Evolutionary conservation across 495 filamentous ascomycete species (phyloP).

Genomic region (Thermochaetoides thermophila): DNA sequence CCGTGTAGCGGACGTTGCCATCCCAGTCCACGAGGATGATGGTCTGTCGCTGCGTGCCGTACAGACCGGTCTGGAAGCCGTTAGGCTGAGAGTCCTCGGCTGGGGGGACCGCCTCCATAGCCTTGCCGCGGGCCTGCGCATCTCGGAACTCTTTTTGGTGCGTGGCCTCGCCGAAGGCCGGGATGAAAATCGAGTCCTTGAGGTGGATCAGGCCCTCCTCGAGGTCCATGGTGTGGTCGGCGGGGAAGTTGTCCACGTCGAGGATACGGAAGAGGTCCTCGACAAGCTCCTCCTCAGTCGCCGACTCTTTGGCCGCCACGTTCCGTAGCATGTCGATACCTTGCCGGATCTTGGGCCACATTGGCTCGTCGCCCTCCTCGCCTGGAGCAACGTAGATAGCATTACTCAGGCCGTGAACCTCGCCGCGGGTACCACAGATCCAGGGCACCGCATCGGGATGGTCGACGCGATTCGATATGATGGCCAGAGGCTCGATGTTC

Average conservation of each 20-base stretch:
- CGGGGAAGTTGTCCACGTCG: conserved; percentile 56
- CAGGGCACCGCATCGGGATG: conserved; percentile 47
- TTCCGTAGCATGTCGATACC: conserved; percentile 34
- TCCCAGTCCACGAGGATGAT: conserved; percentile 62
- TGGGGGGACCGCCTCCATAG: conserved; percentile 11
- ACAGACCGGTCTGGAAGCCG: conserved; percentile 43
- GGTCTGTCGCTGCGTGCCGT: conserved; percentile 92
- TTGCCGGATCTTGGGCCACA: conserved; percentile 69
- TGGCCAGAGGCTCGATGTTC: conserved; percentile 53
- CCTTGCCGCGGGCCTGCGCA: conserved; percentile 25
- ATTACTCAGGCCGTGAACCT: conserved; percentile 75
- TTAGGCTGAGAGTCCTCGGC: conserved; percentile 16
- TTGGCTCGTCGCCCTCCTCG: conserved; percentile 7
- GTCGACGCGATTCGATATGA: conserved; percentile 78
- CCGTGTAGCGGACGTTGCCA: conserved; percentile 65
- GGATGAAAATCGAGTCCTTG: conserved; percentile 74
- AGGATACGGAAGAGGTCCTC: conserved; percentile 55
- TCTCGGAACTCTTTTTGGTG: conserved; percentile 32
- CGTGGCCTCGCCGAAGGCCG: conserved; percentile 43
- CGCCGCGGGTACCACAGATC: conserved; percentile 47
- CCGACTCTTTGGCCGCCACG: conserved; percentile 15
- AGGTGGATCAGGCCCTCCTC: conserved; percentile 57
- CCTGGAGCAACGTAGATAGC: conserved; percentile 52
- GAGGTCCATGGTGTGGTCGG: conserved; percentile 41
- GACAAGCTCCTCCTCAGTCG: conserved; percentile 44